These are phyloP conservation scores for Tubosaeta sp. DNA, from an alignment of 768 basidiomycete genomes.

Conservation along the genomic window DNA sequence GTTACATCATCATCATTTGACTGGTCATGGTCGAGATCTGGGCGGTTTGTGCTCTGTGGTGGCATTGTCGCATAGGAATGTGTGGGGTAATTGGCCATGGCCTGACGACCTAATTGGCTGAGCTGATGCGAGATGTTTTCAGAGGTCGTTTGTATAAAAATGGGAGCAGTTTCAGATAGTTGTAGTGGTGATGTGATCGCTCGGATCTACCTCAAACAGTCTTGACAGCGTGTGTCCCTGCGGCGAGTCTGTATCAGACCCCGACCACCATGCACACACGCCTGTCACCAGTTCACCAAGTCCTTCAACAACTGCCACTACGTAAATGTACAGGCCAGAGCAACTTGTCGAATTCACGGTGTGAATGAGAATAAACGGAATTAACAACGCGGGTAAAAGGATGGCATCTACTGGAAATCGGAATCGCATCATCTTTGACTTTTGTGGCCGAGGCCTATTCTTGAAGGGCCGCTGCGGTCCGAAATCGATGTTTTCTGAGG, in stretches of 20 bases:
- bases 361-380: too few relatives aligned
- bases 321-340: conserved; percentile 9
- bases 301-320: not conserved
- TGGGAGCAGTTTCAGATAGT: conserved; percentile 21
- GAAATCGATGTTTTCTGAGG: conserved; percentile 26
- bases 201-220: conserved; percentile 15
- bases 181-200: conserved; percentile 18
- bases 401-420: not conserved
- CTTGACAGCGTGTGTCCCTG: conserved; percentile 18
- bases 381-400: too few relatives aligned
- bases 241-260: conserved; percentile 9
- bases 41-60: conserved; percentile 8
- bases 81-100: conserved; percentile 27
- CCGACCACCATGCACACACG: conserved; percentile 21
- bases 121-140: conserved; percentile 9
- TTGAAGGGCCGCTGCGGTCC: not conserved
- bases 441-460: not conserved
- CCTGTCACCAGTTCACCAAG: not conserved
- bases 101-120: conserved; percentile 3
- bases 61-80: conserved; percentile 26
- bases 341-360: conserved; percentile 2
- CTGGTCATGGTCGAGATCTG: conserved; percentile 26
- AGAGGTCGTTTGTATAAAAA: conserved; percentile 19
- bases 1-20: conserved; percentile 30
- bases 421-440: not conserved